These are phyloP conservation scores for Petunia axillaris DNA, from an alignment of 257 asterid species.

Conservation along the genomic window DNA sequence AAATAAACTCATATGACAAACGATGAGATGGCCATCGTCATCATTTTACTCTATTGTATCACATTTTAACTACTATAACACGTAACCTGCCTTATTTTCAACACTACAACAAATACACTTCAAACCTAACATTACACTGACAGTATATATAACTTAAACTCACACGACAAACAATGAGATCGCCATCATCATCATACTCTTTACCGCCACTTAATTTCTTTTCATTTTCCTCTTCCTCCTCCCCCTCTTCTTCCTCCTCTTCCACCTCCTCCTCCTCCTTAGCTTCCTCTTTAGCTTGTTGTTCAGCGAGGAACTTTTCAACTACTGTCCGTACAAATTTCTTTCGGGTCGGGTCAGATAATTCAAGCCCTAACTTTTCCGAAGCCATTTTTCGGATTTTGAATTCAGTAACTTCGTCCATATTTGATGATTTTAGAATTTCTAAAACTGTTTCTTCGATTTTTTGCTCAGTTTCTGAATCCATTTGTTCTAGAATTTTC, in stretches of 20 bases:
- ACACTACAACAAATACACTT: no score
- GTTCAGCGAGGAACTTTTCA: conserved; percentile 64
- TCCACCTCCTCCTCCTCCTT: conserved; percentile 25
- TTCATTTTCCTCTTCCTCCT: conserved; percentile 39
- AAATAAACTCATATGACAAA: no score
- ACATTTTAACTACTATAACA: no score
- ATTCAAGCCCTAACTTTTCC: conserved; percentile 69
- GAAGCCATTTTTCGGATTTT: conserved; percentile 81
- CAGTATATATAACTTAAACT: conserved; percentile 24
- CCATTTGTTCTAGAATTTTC: conserved; percentile 42
- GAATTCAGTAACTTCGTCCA: conserved; percentile 85
- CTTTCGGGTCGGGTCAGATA: conserved; percentile 69
- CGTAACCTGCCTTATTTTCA: no score
- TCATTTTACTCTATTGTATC: no score
- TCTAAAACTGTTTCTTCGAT: conserved; percentile 68
- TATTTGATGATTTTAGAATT: conserved; percentile 62
- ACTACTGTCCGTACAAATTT: conserved; percentile 70
- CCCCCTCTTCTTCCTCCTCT: conserved; percentile 43
- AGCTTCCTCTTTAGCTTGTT: conserved; percentile 46
- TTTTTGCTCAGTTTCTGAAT: conserved; percentile 52
- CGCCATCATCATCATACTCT: conserved; percentile 89
- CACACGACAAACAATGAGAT: conserved; percentile 83
- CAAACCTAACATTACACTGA: no score
- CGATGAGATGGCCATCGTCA: no score
- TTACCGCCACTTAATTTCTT: conserved; percentile 43